Conservation (phyloP, 768 basidiomycete species). For the Phanerochaete carnosa region DNA sequence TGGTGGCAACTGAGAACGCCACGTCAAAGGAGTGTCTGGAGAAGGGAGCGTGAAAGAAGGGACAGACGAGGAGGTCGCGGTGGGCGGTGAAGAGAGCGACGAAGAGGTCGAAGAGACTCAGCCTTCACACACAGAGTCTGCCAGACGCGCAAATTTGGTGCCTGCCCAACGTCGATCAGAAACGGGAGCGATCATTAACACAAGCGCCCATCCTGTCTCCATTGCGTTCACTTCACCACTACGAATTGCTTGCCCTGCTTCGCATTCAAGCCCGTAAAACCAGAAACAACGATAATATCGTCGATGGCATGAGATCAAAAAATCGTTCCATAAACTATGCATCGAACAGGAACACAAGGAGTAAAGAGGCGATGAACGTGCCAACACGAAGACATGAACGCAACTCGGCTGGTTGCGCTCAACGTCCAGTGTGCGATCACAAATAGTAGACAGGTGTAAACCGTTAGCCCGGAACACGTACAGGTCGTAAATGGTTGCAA, state of each 20-base stretch:
- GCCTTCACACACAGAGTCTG: neutral
- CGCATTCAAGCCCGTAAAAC: neutral
- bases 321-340: slow-evolving; percentile 5
- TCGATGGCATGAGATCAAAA: neutral
- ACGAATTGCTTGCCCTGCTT: neutral
- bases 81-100: neutral
- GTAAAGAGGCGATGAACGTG: neutral
- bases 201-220: neutral
- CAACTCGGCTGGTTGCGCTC: neutral
- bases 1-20: neutral
- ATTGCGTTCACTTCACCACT: neutral
- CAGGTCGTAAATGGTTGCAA: slow-evolving; percentile 63
- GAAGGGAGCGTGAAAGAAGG: neutral
- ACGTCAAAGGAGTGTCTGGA: neutral
- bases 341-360: neutral
- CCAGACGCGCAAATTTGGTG: neutral
- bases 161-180: slow-evolving; percentile 1
- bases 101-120: neutral
- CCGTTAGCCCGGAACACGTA: slow-evolving; percentile 31
- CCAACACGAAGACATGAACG: neutral
- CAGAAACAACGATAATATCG: neutral
- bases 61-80: neutral
- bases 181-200: neutral
- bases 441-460: neutral
- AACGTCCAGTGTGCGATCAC: neutral